A percentile compares a stretch with the other conserved stretches of the same genome.
Evolutionary conservation across 495 filamentous ascomycete genomes (phyloP).

Genomic region (Aspergillus diversus): DNA sequence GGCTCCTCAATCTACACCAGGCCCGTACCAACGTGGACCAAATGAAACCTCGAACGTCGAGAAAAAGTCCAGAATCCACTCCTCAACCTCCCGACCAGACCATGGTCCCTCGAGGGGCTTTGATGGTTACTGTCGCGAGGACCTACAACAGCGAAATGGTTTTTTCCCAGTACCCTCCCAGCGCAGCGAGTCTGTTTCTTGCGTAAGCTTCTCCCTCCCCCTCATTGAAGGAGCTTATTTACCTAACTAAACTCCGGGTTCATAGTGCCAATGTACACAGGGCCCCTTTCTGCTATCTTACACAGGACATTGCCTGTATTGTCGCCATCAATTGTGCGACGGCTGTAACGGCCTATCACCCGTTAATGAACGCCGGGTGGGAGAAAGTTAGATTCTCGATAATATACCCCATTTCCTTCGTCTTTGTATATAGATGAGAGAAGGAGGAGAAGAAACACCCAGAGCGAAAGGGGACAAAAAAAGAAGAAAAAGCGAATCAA

Average conservation of each 20-base stretch:
- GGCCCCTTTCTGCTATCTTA: conserved; percentile 9
- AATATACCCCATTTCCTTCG: not conserved
- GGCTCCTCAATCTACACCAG: not conserved
- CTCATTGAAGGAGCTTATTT: not conserved
- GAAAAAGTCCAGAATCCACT: conserved; percentile 18
- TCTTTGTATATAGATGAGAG: not conserved
- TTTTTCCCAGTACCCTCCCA: not conserved
- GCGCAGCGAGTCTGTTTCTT: conserved; percentile 6
- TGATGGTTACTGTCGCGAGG: not conserved
- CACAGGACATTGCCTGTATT: conserved; percentile 11
- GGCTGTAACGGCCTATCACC: conserved; percentile 4
- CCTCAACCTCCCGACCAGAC: not conserved
- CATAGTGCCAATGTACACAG: conserved; percentile 20
- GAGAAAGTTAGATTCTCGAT: not conserved
- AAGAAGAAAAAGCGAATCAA: no score
- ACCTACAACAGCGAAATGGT: not conserved
- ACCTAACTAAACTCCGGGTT: not conserved
- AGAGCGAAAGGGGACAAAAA: no score
- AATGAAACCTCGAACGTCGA: conserved; percentile 5
- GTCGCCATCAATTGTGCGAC: conserved; percentile 13
- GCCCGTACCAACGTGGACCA: not conserved
- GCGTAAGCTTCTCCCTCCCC: conserved; percentile 9
- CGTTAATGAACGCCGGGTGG: conserved; percentile 1
- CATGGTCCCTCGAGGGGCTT: not conserved
- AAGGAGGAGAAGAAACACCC: not conserved